These are phyloP conservation scores for Colletotrichum acutatum DNA, from an alignment of 2,329 filamentous ascomycete species.

Conservation along the genomic window DNA sequence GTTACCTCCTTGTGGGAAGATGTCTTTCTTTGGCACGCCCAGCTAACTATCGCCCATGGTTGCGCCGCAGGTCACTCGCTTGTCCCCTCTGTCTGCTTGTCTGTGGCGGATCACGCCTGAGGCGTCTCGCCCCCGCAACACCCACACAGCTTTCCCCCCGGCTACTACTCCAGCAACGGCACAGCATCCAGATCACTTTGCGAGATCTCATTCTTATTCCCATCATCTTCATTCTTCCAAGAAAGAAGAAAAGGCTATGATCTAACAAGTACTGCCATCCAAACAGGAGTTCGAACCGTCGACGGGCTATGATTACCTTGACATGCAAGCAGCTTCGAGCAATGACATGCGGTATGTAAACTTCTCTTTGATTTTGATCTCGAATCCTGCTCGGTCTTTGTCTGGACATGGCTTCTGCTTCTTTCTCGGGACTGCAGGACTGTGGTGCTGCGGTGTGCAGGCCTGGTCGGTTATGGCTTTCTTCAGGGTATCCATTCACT, in stretches of 20 bases:
- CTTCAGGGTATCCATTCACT: constrained; percentile 13
- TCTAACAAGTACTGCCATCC: constrained; percentile 42
- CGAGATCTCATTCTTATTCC: constrained; percentile 17
- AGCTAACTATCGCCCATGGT: constrained; percentile 15
- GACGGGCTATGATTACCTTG: constrained; percentile 66
- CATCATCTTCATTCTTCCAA: constrained; percentile 1
- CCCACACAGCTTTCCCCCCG: constrained; percentile 3
- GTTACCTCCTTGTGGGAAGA: constrained; percentile 20
- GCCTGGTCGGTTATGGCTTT: constrained; percentile 31
- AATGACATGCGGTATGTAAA: constrained; percentile 66
- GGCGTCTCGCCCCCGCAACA: constrained; percentile 4
- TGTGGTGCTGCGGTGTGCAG: background rate
- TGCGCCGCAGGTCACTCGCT: constrained; percentile 13
- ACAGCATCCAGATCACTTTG: constrained; percentile 26
- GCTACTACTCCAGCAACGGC: constrained; percentile 9
- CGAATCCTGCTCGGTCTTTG: background rate
- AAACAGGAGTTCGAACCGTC: constrained; percentile 67
- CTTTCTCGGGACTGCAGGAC: constrained; percentile 6
- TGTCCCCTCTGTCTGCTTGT: constrained; percentile 14
- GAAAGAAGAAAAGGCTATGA: constrained; percentile 14
- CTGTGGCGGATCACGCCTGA: constrained; percentile 23
- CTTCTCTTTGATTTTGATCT: constrained; percentile 34
- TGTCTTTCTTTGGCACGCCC: constrained; percentile 10
- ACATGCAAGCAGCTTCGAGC: constrained; percentile 56
- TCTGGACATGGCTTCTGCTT: background rate